Evolutionary conservation across 108 stramenopile genomes (phyloP), one percentile per base, ranked within the genome.

Genomic region (Cyclotella atomus): DNA sequence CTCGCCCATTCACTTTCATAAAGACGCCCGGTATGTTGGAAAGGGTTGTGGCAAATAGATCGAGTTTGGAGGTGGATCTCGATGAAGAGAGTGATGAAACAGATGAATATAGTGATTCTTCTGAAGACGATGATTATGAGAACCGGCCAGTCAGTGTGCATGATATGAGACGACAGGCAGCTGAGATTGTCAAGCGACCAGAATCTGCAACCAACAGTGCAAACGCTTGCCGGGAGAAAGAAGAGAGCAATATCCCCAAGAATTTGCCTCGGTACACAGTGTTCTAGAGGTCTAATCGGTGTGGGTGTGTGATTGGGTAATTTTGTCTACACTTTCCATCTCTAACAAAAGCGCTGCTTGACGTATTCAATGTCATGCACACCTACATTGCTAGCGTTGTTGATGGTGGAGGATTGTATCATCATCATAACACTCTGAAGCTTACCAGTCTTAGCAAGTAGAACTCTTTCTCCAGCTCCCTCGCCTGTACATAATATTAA

Each of bases 121-220:
- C 57, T 21, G 36, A 63, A 12, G 73, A 69, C 28, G 73, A 80
- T 24, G 71, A 76, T 35, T 71, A 77, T 50, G 65, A 61, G 43
- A 62, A 76, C 20, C 68, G 64, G 5, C 83, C 83, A 36, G 75
- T 84, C 38, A 81, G 79, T n/a, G 69, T 84, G 1, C 54, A 84
- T 64, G 83, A 80, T 34, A 84, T 84, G 46, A 68, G 83, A 34
- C 67, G 66, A 30, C 60, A 49, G 30, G 83, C 79, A 35, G 75
- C 83, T 62, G 83, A 65, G 41, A 12, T 25, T 43, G 44, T 62
- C 29, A 43, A 62, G 1, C 41, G 36, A 1, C 38, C 61, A 14
- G 61, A 44, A 32, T 59, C 29, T 59, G 2, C 56, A 5, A 15
- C 33, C 56, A 32, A 1, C n/a, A n/a, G n/a, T n/a, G 52, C 21